Evolutionary conservation across 1,284 basidiomycete genomes (phyloP), one percentile per base, ranked within the genome.

Genomic region (Termitomyces sp.): DNA sequence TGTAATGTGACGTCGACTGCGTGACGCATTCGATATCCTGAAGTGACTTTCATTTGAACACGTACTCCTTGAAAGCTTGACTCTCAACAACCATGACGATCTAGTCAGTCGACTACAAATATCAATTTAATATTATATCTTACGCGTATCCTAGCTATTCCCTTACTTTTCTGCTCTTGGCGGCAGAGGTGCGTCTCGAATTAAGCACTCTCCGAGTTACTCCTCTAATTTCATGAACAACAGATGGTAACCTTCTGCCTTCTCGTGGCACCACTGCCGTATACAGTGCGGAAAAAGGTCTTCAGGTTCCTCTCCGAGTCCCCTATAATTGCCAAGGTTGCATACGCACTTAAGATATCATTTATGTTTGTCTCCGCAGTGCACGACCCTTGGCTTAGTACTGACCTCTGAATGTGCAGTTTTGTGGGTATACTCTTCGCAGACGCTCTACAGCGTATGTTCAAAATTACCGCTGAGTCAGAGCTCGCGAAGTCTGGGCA

Each of bases 401-500:
- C 28, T 58, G 43, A 57, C 40, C 15, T 51, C 6, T 13, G 15
- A 59, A 31, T 3, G 36, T 52, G 8, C n/a, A 94, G 92, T 60
- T 97, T 96, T 65, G 86, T 97, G 0, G 90, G 77, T 1, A 83
- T 98, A 6, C 74, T 92, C 42, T 93, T 94, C 63, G 75, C 84
- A n/a, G 94, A 98, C 63, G 93, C 95, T 26, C 77, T 96, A 41
- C 94, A 98, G 72, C 82, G 94, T 61, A 95, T 97, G 91, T 84
- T 90, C 76, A 84, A 92, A 56, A 86, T 96, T 38, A 86, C 87
- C 15, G 79, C 83, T 4, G 88, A 93, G 71, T 73, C 82, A 0
- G 88, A 94, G 42, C 67, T 82, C 21, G 85, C 89, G 15, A 92
- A 88, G 66, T 68, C 77, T 44, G 79, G 79, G 30, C 77, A 66